These are phyloP conservation scores for Effrenium voratum DNA, from an alignment of 73 alveolate genomes.

Conservation along the genomic window DNA sequence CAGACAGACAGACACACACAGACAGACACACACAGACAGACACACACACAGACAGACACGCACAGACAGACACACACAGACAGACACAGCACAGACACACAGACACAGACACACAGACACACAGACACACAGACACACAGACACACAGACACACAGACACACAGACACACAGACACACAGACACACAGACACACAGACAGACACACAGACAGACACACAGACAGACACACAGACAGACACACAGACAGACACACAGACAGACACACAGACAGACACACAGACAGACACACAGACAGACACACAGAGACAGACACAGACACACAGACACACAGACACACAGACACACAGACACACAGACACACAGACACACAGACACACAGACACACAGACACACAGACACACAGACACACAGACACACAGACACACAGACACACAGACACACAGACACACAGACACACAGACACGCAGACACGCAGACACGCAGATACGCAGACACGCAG, in stretches of 20 bases:
- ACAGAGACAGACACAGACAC: background rate
- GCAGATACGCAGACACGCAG: too few relatives aligned
- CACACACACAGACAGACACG: slow-evolving; percentile 6
- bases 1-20: background rate
- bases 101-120: slow-evolving; percentile 20
- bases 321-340: background rate
- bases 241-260: background rate
- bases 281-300: background rate
- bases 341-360: background rate
- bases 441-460: too few relatives aligned
- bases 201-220: background rate
- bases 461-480: too few relatives aligned
- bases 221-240: background rate
- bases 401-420: background rate
- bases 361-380: background rate
- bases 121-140: slow-evolving; percentile 20
- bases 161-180: background rate
- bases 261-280: background rate
- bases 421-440: too few relatives aligned
- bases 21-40: background rate
- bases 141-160: background rate
- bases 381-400: background rate
- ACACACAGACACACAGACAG: background rate
- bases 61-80: slow-evolving; percentile 19
- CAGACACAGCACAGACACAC: slow-evolving; percentile 14